Evolutionary conservation across 805 yeast genomes (phyloP).

Genomic region (Deakozyma indianensis): DNA sequence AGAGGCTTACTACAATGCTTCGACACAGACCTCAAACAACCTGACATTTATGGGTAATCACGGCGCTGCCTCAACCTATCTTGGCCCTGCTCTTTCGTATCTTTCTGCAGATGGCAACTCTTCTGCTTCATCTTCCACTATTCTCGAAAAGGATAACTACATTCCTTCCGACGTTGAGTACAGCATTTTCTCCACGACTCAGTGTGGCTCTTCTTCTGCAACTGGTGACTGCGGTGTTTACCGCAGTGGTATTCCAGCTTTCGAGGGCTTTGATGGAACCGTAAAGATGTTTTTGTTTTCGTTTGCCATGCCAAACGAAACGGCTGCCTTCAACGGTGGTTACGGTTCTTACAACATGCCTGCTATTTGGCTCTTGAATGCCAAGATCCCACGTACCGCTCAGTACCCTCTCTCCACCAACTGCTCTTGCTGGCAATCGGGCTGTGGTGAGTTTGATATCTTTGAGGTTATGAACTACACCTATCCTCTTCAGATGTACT

Average conservation of each 20-base stretch:
- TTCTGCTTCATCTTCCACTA: conserved; percentile 54
- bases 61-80: conserved; percentile 47
- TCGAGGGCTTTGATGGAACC: conserved; percentile 83
- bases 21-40: conserved; percentile 58
- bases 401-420: conserved; percentile 61
- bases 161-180: conserved; percentile 64
- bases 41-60: conserved; percentile 69
- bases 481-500: conserved; percentile 54
- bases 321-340: conserved; percentile 33
- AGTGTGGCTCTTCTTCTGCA: conserved; percentile 23
- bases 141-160: conserved; percentile 53
- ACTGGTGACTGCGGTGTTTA: conserved; percentile 63
- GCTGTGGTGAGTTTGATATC: conserved; percentile 91
- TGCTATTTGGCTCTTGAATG: conserved; percentile 85
- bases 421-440: conserved; percentile 92
- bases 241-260: conserved; percentile 79
- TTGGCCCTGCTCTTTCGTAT: conserved; percentile 87
- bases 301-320: conserved; percentile 79
- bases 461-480: conserved; percentile 72
- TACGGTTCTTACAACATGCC: conserved; percentile 76
- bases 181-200: conserved; percentile 54
- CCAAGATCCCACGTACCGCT: conserved; percentile 83
- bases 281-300: conserved; percentile 83
- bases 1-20: conserved; percentile 49
- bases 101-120: conserved; percentile 64